Evolutionary conservation across 2,329 filamentous ascomycete genomes (phyloP).

Genomic region (Alternaria dauci): DNA sequence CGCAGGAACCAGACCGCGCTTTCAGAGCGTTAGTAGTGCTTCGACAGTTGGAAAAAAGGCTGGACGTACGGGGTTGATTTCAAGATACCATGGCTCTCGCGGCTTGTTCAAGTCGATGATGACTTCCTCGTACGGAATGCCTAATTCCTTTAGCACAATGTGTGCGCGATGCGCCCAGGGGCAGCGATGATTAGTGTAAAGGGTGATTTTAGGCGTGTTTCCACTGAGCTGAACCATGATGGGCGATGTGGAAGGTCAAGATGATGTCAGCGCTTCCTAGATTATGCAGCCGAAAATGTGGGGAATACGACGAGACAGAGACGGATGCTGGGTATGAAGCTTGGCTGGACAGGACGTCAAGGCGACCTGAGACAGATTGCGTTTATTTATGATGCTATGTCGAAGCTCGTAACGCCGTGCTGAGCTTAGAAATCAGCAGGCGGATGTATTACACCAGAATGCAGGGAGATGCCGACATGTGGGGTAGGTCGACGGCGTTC

Average conservation of each 20-base stretch:
- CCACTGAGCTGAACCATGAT: constrained; percentile 36
- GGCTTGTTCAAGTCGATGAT: constrained; percentile 75
- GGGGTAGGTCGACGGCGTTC: constrained; percentile 22
- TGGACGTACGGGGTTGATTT: constrained; percentile 70
- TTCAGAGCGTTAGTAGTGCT: constrained; percentile 2
- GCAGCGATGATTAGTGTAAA: constrained; percentile 76
- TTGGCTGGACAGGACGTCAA: neutral
- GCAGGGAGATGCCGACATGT: constrained; percentile 14
- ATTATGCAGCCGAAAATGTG: neutral
- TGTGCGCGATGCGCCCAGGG: constrained; percentile 80
- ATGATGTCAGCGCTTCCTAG: constrained; percentile 1
- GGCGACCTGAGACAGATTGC: neutral
- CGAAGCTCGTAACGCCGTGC: constrained; percentile 3
- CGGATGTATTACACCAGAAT: constrained; percentile 29
- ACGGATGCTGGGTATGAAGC: neutral
- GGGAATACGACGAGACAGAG: neutral
- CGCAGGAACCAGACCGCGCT: constrained; percentile 76
- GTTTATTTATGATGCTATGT: neutral
- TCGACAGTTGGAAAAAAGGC: neutral
- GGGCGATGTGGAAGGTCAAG: constrained; percentile 2
- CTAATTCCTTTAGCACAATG: constrained; percentile 73
- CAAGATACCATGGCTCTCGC: constrained; percentile 75
- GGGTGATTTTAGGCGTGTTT: constrained; percentile 62
- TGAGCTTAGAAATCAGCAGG: constrained; percentile 37
- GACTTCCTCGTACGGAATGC: constrained; percentile 72